phyloP scores from a whole-genome alignment of 129 eudicot genomes.

The Lactuca sativa region DNA sequence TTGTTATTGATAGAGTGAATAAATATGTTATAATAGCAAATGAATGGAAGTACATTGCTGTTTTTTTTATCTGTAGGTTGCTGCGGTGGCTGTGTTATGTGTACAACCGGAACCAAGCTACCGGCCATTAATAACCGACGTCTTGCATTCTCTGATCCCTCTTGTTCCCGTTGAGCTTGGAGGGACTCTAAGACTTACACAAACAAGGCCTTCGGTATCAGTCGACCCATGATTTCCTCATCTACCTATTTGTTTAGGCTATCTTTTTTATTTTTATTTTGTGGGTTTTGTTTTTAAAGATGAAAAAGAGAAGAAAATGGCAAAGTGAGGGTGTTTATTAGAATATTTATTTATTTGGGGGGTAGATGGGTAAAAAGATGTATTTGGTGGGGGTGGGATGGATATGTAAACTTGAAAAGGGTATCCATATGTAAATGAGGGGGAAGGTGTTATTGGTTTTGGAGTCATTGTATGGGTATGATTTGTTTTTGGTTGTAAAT shows the following conservation, averaged over 20 bases:
- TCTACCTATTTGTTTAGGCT: neutral
- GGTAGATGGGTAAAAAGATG: constrained; percentile 14
- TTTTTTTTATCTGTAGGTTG: constrained; percentile 50
- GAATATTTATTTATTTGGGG: neutral
- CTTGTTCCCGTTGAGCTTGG: constrained; percentile 90
- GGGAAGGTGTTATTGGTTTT: constrained; percentile 15
- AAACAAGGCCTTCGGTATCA: constrained; percentile 32
- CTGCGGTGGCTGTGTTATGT: constrained; percentile 94
- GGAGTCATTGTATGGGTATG: constrained; percentile 6
- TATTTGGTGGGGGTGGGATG: constrained; percentile 14
- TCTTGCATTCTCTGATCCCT: constrained; percentile 85
- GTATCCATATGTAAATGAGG: constrained; percentile 26
- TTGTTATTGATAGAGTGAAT: too few relatives aligned
- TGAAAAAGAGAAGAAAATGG: constrained; percentile 34
- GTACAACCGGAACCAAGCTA: constrained; percentile 97
- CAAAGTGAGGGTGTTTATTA: neutral
- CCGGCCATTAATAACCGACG: constrained; percentile 88
- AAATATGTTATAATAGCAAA: too few relatives aligned
- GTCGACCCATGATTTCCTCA: constrained; percentile 19
- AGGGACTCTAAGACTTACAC: constrained; percentile 64
- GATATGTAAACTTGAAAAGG: constrained; percentile 18
- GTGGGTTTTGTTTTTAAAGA: constrained; percentile 34
- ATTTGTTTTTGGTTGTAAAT: neutral
- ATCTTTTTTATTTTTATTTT: constrained; percentile 14
- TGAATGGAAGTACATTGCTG: neutral